Evolutionary conservation across 1,284 basidiomycete genomes (phyloP).

Genomic region (Microbotryum silenes-acaulis): DNA sequence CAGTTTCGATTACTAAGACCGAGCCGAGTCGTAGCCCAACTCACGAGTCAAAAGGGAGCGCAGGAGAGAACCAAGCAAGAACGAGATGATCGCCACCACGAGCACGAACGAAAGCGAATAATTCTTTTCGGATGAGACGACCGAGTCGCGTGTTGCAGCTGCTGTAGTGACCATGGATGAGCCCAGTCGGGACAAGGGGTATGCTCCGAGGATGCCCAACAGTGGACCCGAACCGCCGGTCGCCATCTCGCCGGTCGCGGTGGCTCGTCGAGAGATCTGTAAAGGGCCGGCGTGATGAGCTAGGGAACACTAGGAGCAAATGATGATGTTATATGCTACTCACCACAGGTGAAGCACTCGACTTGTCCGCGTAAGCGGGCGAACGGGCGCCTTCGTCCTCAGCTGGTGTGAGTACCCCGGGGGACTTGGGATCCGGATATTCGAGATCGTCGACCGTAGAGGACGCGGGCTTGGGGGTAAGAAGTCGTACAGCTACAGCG

Average conservation of each 20-base stretch:
- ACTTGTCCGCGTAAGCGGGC: constrained; percentile 5
- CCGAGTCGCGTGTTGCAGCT: constrained; percentile 11
- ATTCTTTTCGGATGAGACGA: constrained; percentile 5
- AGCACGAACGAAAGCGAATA: constrained; percentile 50
- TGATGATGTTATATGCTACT: not conserved
- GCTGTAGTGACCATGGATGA: constrained; percentile 19
- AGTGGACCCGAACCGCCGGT: constrained; percentile 7
- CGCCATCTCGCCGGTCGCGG: constrained; percentile 10
- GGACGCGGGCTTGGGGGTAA: constrained; percentile 18
- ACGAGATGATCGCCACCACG: constrained; percentile 73
- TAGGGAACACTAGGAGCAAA: not conserved
- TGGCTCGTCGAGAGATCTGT: constrained; percentile 18
- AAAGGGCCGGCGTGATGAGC: not conserved
- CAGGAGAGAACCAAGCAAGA: constrained; percentile 81
- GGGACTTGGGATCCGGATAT: constrained; percentile 33
- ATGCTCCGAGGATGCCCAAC: constrained; percentile 22
- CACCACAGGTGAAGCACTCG: not conserved
- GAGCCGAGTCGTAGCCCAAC: constrained; percentile 58
- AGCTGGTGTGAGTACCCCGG: constrained; percentile 17
- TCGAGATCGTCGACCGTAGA: constrained; percentile 23
- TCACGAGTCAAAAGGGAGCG: constrained; percentile 66
- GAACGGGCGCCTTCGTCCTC: constrained; percentile 5
- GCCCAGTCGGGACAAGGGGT: constrained; percentile 16
- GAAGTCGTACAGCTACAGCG: constrained; percentile 47
- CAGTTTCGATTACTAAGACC: constrained; percentile 44